Evolutionary conservation across 2,329 filamentous ascomycete genomes (phyloP), one percentile per base, ranked within the genome.

Genomic region (Ophiosphaerella narmari): DNA sequence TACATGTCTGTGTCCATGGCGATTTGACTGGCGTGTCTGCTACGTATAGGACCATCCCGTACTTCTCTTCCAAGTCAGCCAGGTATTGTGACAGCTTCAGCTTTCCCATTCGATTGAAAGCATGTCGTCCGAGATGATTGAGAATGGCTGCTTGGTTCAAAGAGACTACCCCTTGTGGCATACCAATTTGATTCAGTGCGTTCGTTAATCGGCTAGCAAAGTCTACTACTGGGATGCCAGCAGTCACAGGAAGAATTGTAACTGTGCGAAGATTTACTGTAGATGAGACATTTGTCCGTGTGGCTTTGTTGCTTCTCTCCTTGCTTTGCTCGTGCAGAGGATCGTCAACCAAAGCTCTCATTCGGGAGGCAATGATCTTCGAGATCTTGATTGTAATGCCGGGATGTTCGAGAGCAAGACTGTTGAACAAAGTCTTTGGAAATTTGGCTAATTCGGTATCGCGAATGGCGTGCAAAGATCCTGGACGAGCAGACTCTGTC

Each of bases 311-410:
- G 5, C 81, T 78, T 39, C 77, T 77, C 44, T 93, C 88, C 51
- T 85, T 85, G 7, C 82, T 80, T 45, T 86, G 80, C 34, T 87
- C 82, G 32, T 85, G 82, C 13, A 90, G 76, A 1, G 91, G 89
- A 62, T 92, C 88, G 62, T 97, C 91, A 16, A 97, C 85, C 34
- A 97, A 76, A 36, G 90, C 84, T 53, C 93, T 83, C 94, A 99
- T 97, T 3, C 94, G 86, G 32, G 92, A 91, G 0, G 94, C 94
- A 64, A 99, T 97, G 61, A 99, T 94, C 73, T 97, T 99, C 1
- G 94, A 97, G 24, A 99, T 96, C 74, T 97, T 97, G 72, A 99
- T 97, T 0, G 94, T 97, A 66, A 99, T 99, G 37, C 91, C 95
- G 5, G 94, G 94, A 67, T 99, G 94, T 67, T 99, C 94, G 68